Evolutionary conservation across 441 rosid genomes (phyloP), one percentile per base, ranked within the genome.

Genomic region (Populus tomentosa): DNA sequence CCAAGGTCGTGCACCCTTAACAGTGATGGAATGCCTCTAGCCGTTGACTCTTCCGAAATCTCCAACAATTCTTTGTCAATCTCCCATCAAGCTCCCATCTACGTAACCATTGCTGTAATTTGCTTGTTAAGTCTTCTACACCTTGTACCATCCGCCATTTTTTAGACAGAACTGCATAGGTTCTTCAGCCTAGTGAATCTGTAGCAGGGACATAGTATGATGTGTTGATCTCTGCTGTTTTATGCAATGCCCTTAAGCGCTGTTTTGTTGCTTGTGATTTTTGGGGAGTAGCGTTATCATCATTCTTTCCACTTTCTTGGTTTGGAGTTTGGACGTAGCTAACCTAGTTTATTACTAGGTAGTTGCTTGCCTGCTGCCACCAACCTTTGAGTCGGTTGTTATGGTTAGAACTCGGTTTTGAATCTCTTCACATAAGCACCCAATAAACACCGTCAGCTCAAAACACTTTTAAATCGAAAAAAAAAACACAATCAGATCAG

Each of bases 1-100:
- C 96, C 97, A 59, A 85, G 73, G 13, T 92, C 96, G 0, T 95
- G 99, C 83, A 80, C 90, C 21, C 89, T 95, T 3, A 85, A 75
- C 83, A 86, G 92, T 13, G 97, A 95, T 5, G 99, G 98, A 18
- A 87, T 93, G 93, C 99, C 99, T 20, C 82, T 93, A 36, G 94
- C 99, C 1, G 98, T 90, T 1, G 99, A 95, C 78, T 95, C 97
- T 20, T 75, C 87, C 0, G 91, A 93, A 73, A 79, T 90, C 67
- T 84, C 88, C 36, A 82, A 74, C 69, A 84, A 73, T 50, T 90
- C 94, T 7, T 72, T 83, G 5, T 75, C 85, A n/a, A 46, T 75
- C 33, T 4, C 71, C 24, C 80, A 79, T 73, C 70, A 33, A 59
- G 56, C 69, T 23, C 78, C 82, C 53, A 26, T 72, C 24, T 50